phyloP scores from a whole-genome alignment of 139 green algal genomes.

The Chlamydomonas schloesseri region DNA sequence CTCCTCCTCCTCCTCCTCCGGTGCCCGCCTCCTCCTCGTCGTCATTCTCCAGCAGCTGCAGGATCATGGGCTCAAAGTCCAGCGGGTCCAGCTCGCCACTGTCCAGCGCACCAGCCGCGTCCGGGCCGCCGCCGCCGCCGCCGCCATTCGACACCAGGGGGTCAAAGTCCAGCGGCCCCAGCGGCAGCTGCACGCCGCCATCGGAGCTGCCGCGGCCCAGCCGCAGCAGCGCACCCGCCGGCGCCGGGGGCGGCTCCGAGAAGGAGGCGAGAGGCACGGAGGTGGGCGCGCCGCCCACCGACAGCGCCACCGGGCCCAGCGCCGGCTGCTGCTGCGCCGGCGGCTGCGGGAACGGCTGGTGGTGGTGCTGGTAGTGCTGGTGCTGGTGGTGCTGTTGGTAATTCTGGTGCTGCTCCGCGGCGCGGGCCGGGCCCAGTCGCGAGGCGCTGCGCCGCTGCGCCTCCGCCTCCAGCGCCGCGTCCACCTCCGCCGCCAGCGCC shows the following conservation, averaged over 20 bases:
- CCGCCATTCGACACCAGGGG: neutral
- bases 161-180: neutral
- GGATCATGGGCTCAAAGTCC: conserved; percentile 40
- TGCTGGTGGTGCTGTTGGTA: neutral
- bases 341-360: neutral
- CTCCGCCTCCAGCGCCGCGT: too few relatives aligned
- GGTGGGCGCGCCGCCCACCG: too few relatives aligned
- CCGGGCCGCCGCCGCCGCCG: too few relatives aligned
- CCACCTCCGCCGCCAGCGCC: too few relatives aligned
- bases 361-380: neutral
- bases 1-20: neutral
- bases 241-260: too few relatives aligned
- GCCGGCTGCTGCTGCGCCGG: neutral
- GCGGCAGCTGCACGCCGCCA: too few relatives aligned
- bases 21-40: neutral
- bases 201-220: too few relatives aligned
- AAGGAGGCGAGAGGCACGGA: too few relatives aligned
- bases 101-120: neutral
- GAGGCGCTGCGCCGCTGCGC: neutral
- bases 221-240: too few relatives aligned
- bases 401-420: too few relatives aligned
- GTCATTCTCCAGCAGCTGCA: conserved; percentile 42
- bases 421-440: too few relatives aligned
- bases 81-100: conserved; percentile 6
- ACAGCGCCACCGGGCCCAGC: too few relatives aligned